Evolutionary conservation across 176 grass and related monocot genomes (phyloP).

Genomic region (Lolium multiflorum): DNA sequence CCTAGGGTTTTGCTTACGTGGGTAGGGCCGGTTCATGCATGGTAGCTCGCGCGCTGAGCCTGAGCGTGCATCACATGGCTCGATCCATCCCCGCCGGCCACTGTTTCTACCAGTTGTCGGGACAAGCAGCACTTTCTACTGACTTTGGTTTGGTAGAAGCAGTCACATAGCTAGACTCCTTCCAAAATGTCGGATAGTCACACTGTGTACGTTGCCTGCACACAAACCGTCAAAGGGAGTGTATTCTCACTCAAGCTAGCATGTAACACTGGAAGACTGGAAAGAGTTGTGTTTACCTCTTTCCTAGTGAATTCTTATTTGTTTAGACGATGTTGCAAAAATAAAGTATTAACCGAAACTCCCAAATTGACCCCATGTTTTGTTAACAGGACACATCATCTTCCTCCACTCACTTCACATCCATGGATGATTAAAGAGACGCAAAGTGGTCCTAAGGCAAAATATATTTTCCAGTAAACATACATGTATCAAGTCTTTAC

Average conservation of each 20-base stretch:
- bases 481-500: background rate
- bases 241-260: background rate
- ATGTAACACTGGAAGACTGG: no score
- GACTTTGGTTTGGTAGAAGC: background rate
- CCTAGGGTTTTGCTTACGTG: slow-evolving; percentile 5
- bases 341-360: no score
- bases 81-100: background rate
- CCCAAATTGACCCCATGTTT: background rate
- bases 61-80: slow-evolving; percentile 26
- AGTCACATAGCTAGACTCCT: no score
- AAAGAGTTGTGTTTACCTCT: background rate
- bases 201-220: no score
- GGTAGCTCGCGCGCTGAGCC: background rate
- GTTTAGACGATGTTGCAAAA: background rate
- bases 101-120: background rate
- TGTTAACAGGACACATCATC: background rate
- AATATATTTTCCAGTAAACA: background rate
- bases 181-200: no score
- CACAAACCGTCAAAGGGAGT: no score
- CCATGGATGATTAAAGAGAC: background rate
- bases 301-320: background rate
- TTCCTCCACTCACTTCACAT: background rate
- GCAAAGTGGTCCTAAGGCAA: background rate
- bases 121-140: background rate
- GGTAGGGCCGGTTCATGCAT: background rate